These are phyloP conservation scores for Endocalyx cinctus DNA, from an alignment of 2,329 filamentous ascomycete species.

Conservation along the genomic window DNA sequence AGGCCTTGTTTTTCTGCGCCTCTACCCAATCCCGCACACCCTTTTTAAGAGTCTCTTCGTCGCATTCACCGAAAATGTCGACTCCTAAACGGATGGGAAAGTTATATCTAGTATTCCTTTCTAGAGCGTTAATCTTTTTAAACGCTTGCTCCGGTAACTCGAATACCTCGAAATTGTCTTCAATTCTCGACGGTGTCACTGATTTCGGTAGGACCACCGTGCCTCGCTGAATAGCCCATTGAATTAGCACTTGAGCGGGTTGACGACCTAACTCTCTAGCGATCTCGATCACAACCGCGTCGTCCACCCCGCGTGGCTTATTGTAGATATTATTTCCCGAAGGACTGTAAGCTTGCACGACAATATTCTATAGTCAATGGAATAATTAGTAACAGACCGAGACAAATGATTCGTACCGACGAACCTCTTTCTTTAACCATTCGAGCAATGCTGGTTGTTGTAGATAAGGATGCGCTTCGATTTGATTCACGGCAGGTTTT, in stretches of 20 bases:
- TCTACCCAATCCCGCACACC: conserved; percentile 30
- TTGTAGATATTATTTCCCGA: conserved; percentile 53
- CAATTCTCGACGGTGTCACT: conserved; percentile 47
- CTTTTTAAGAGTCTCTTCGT: conserved; percentile 31
- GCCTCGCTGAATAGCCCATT: conserved; percentile 50
- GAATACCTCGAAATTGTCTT: conserved; percentile 35
- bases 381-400: background rate
- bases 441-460: conserved; percentile 29
- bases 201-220: conserved; percentile 51
- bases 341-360: conserved; percentile 38
- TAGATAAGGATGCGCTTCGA: conserved; percentile 44
- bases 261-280: conserved; percentile 48
- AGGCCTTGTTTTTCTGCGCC: conserved; percentile 27
- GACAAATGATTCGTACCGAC: background rate
- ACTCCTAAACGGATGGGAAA: conserved; percentile 37
- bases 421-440: conserved; percentile 11
- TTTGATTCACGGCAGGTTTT: conserved; percentile 47
- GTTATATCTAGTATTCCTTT: conserved; percentile 37
- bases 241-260: conserved; percentile 48
- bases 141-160: conserved; percentile 26
- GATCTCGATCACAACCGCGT: conserved; percentile 44
- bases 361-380: conserved; percentile 6
- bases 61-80: conserved; percentile 38
- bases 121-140: conserved; percentile 33
- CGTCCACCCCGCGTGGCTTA: conserved; percentile 32